Evolutionary conservation across 345 rosid genomes (phyloP).

Genomic region (Salix brachista): DNA sequence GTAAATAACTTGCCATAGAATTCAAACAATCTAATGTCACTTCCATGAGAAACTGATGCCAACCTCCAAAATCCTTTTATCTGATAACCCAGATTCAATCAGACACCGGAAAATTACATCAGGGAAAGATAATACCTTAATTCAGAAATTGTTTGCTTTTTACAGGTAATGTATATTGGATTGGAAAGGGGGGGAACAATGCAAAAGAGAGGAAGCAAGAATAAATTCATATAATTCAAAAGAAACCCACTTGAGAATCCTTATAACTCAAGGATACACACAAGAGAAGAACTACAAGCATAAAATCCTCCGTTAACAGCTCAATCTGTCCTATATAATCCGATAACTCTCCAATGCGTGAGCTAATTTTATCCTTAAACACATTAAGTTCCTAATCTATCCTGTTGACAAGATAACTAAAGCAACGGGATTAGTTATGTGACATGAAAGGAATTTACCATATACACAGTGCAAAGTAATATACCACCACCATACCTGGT

Average conservation of each 20-base stretch:
- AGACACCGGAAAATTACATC: not conserved
- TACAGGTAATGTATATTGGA: not conserved
- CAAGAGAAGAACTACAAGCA: not conserved
- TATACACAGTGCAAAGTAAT: not conserved
- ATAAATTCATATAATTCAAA: not conserved
- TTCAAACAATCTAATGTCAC: not conserved
- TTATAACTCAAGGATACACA: not conserved
- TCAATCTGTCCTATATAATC: no score
- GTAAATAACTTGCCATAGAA: not conserved
- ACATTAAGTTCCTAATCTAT: no score
- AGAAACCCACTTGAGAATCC: not conserved
- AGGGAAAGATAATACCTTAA: not conserved
- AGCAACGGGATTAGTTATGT: no score
- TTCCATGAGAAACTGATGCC: not conserved
- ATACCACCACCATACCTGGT: constrained; percentile 49
- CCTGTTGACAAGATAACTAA: no score
- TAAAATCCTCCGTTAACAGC: not conserved
- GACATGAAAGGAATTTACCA: not conserved
- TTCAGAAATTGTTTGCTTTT: not conserved
- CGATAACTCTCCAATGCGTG: no score
- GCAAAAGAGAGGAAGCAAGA: not conserved
- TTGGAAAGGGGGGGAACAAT: not conserved
- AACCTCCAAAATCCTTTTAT: no score
- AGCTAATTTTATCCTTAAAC: no score
- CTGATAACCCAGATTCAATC: not conserved